These are phyloP conservation scores for Hymenochaete sp. DNA, from an alignment of 1,284 basidiomycete genomes.

Conservation along the genomic window DNA sequence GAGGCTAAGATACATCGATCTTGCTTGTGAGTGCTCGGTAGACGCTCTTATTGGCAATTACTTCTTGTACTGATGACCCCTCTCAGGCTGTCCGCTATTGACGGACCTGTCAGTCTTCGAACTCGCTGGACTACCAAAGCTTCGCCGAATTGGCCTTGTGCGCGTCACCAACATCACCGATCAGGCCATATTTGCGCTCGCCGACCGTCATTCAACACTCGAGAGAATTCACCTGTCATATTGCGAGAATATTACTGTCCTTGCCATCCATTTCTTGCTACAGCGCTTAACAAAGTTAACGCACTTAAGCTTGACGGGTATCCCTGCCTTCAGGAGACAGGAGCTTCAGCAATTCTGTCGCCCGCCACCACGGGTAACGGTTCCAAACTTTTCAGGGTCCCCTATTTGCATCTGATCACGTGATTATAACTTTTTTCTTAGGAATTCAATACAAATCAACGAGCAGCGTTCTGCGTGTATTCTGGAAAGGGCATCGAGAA, in stretches of 20 bases:
- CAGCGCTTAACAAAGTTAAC: conserved; percentile 84
- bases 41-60: conserved; percentile 9
- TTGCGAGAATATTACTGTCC: conserved; percentile 91
- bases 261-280: conserved; percentile 86
- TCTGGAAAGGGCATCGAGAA: conserved; percentile 86
- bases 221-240: conserved; percentile 97
- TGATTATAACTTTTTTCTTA: conserved; percentile 27
- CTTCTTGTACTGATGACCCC: conserved; percentile 9
- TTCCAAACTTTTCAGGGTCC: too few relatives aligned
- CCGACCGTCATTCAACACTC: conserved; percentile 71
- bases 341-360: conserved; percentile 91
- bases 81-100: conserved; percentile 72
- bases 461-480: conserved; percentile 94
- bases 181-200: conserved; percentile 83
- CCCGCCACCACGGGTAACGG: conserved; percentile 75
- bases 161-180: conserved; percentile 91
- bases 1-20: conserved; percentile 91
- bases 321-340: conserved; percentile 79
- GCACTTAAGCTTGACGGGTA: conserved; percentile 94
- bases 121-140: conserved; percentile 79
- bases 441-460: conserved; percentile 91
- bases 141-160: conserved; percentile 92
- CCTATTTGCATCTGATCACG: neutral
- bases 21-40: conserved; percentile 88
- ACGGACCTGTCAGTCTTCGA: conserved; percentile 95